These are phyloP conservation scores for Plantago major DNA, from an alignment of 257 asterid species.

Conservation along the genomic window DNA sequence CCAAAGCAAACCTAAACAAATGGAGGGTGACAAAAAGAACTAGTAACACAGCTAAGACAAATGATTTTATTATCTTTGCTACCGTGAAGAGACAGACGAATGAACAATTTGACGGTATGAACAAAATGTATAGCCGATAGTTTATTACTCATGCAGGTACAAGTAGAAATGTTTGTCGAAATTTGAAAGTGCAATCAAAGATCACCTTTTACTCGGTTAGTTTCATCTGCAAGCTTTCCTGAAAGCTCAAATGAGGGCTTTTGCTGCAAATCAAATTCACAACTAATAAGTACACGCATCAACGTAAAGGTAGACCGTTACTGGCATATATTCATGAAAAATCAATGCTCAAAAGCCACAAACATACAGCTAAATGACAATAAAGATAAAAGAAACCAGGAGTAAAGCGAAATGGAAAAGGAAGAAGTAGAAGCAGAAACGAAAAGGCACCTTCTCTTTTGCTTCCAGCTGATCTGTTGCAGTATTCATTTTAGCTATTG, in stretches of 20 bases:
- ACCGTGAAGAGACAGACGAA: not conserved
- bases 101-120: not conserved
- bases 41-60: not conserved
- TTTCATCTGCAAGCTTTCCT: constrained; percentile 98
- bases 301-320: not conserved
- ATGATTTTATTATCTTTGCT: not conserved
- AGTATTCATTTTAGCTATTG: constrained; percentile 80
- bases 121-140: not conserved
- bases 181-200: not conserved
- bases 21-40: not conserved
- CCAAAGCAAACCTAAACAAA: not conserved
- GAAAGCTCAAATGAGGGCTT: constrained; percentile 98
- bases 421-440: constrained; percentile 8
- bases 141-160: not conserved
- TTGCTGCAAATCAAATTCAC: constrained; percentile 50
- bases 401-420: not conserved
- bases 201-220: constrained; percentile 86
- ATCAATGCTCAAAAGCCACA: not conserved
- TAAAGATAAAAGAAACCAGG: constrained; percentile 14
- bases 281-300: constrained; percentile 12
- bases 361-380: no score
- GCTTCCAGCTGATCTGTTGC: constrained; percentile 75
- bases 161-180: not conserved
- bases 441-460: constrained; percentile 53
- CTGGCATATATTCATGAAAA: not conserved